Base-by-base conservation (phyloP, 2,329 filamentous ascomycete genomes). In the Fusarium sarcochroum region DNA sequence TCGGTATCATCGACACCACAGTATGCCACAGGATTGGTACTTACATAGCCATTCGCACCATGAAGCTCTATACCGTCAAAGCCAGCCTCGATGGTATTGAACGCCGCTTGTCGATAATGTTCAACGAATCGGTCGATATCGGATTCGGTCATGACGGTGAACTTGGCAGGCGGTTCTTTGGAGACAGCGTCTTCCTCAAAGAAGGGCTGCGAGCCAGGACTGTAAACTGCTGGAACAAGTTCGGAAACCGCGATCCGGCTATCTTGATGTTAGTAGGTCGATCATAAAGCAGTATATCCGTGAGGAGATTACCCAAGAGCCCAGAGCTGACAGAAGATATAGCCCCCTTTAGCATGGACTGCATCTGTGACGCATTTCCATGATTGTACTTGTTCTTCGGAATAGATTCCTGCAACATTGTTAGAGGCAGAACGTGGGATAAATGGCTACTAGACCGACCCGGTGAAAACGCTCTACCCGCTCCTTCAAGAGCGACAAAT, bases 1-100 rank as follows among this genome's bases (percentile, higher is more conserved):
- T 9, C 17, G 14, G 4, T 2, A 7, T 8, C 35, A 37, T 6
- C 25, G 4, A 21, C 37, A 5, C 7, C 10, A 4, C 13, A 3
- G n/a, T 3, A 5, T 27, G 11, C 13, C 4, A 5, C 1, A 20
- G n/a, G 6, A 5, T 23, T 7, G 6, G 10, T 17, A 60, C 68
- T 51, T 2, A 91, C 79, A 65, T 90, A 91, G 2, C 87, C 87
- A 68, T 90, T 88, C 3, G 86, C 86, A 4, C 77, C 83, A 62
- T 86, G 82, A 5, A 84, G 75, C 69, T 94, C 92, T 48, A 94
- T 13, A 5, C 27, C 27, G 73, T 94, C 91, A 30, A 91, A 90
- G 0, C 92, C 91, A 5, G 87, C 88, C 1, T 84, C 82, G 1
- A 92, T 77, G 1, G 91, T 85, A 20, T 87, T 82, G 65, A 83